Conservation (phyloP, 176 grass and related monocot species). For the Hsuehochloa calcarea region DNA sequence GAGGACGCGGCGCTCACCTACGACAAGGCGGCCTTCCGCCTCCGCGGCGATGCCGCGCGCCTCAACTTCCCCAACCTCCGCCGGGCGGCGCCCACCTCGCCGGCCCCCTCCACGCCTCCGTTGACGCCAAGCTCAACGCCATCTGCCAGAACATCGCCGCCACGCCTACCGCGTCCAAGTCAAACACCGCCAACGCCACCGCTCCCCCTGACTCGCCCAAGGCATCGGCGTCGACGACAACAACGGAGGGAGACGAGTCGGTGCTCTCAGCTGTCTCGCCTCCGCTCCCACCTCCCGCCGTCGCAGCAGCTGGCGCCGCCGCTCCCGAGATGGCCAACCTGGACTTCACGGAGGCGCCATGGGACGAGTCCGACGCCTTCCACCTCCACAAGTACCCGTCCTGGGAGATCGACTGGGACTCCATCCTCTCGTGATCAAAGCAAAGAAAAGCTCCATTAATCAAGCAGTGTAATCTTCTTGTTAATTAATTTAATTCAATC, state of each 20-base stretch:
- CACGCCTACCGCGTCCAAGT: constrained; percentile 1
- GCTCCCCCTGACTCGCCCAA: constrained; percentile 42
- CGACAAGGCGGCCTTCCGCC: constrained; percentile 88
- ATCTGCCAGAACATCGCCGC: constrained; percentile 63
- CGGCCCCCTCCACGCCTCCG: constrained; percentile 60
- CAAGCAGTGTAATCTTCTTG: constrained; percentile 35
- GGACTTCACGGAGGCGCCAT: constrained; percentile 89
- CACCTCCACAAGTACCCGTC: constrained; percentile 65
- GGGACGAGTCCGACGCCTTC: constrained; percentile 83
- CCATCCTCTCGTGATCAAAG: constrained; percentile 67
- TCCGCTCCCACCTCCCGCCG: neutral
- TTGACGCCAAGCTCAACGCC: constrained; percentile 83
- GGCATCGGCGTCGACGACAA: constrained; percentile 41
- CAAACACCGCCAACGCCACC: neutral
- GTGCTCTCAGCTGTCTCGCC: constrained; percentile 42
- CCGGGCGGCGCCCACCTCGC: constrained; percentile 56
- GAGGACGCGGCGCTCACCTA: constrained; percentile 92
- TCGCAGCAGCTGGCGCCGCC: constrained; percentile 28
- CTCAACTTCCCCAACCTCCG: constrained; percentile 91
- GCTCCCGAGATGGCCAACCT: constrained; percentile 68
- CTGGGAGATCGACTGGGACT: constrained; percentile 97
- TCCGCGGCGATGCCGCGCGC: constrained; percentile 80
- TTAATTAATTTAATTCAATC: constrained; percentile 8
- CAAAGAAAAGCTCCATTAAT: constrained; percentile 12
- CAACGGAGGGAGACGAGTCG: constrained; percentile 66